Base-by-base conservation (phyloP, 1,284 basidiomycete genomes). In the Trichosporon sp. region DNA sequence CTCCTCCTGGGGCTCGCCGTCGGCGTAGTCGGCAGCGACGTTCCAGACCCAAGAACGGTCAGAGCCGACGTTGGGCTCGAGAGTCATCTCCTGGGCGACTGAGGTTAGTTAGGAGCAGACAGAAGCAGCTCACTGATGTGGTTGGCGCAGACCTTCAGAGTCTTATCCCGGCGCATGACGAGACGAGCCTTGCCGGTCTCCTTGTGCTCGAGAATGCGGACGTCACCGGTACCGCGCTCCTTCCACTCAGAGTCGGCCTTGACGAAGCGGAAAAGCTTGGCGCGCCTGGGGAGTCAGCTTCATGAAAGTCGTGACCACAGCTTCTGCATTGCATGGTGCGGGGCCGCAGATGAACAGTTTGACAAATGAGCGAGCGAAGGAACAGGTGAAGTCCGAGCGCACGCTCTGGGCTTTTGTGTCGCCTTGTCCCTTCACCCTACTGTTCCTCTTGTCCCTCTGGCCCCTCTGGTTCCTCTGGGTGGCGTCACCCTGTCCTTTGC, bases 41-140 rank as follows among this genome's bases (percentile, higher is more conserved):
- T 98, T 96, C 91, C 92, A 99, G 51, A 99, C 97, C 97, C 97
- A 99, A 78, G 94, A 97, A 84, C 97, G 91, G 87, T 99, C 97
- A 68, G 96, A 98, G 66, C 96, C 97, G 80, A 99, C 94, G 86
- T 99, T 99, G 78, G 96, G 94, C 81, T 96, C 92, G 76, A 99
- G 91, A 80, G 88, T 91, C 93, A 99, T 99, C 75, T 98, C 95
- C 66, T 88, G 77, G 40, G 92, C 87, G 82, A 99, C 96, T 98
- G 77, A 40, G 38, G 70, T 68, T 11, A 68, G 69, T 21, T 31
- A 1, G 51, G 1, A 12, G 26, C 3, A 12, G 16, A 12, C 6
- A 37, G 3, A 11, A 11, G 26, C 2, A 37, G 90, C 94, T 86
- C 81, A 98, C 96, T 89, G 78, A 90, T 87, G 86, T 99, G 97